A percentile compares a stretch with the other conserved stretches of the same genome.
Conservation (phyloP, 2,329 filamentous ascomycete genomes). For the Aspergillus fumigatiaffinis region DNA sequence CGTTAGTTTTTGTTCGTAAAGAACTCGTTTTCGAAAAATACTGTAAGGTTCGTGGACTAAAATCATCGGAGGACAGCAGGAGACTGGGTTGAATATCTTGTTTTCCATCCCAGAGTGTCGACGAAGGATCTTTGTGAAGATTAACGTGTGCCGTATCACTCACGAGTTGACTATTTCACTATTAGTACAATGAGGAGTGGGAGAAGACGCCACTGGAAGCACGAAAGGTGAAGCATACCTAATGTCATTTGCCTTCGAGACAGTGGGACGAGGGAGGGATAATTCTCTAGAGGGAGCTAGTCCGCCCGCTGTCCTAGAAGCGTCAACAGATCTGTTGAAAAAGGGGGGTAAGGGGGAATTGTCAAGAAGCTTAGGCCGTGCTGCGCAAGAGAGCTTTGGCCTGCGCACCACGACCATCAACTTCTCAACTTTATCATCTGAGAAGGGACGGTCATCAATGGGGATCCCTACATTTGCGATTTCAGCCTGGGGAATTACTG, state of each 20-base stretch:
- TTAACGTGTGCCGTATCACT: not conserved
- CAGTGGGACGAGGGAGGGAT: slow-evolving; percentile 30
- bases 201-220: not conserved
- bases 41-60: slow-evolving; percentile 46
- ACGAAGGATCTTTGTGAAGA: slow-evolving; percentile 1
- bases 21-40: slow-evolving; percentile 47
- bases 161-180: slow-evolving; percentile 1
- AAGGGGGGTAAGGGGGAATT: slow-evolving; percentile 45
- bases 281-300: slow-evolving; percentile 38
- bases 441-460: slow-evolving; percentile 34
- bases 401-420: slow-evolving; percentile 42
- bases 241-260: slow-evolving; percentile 20
- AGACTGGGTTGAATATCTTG: not conserved
- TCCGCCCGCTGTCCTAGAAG: slow-evolving; percentile 48
- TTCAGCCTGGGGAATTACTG: slow-evolving; percentile 27
- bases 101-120: slow-evolving; percentile 39
- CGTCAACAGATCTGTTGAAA: slow-evolving; percentile 55
- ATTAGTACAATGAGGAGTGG: not conserved
- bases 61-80: not conserved
- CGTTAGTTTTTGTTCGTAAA: slow-evolving; percentile 46
- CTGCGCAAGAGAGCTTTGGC: slow-evolving; percentile 32
- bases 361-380: slow-evolving; percentile 35
- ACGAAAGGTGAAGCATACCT: slow-evolving; percentile 1
- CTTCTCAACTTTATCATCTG: slow-evolving; percentile 53
- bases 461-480: slow-evolving; percentile 34